Base-by-base conservation (phyloP, 2,329 filamentous ascomycete genomes). In the Calcarisporium arbuscula region DNA sequence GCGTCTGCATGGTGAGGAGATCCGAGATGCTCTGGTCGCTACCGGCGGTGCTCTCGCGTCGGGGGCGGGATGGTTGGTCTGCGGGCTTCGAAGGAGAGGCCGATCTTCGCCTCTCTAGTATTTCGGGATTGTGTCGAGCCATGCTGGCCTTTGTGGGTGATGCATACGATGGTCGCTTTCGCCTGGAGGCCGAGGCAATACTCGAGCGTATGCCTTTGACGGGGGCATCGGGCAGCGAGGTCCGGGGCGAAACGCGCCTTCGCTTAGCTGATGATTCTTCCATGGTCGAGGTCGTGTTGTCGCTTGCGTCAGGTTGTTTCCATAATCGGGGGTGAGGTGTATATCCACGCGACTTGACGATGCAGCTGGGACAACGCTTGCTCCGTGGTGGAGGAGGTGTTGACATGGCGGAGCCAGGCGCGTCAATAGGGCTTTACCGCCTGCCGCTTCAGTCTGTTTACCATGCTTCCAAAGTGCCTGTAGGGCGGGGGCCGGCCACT, bases 101-200 rank as follows among this genome's bases (percentile, higher is more conserved):
- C 36, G 61, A 60, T 47, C 61, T 47, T 49, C 61, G 53, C 43
- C 68, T 63, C 36, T 67, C 60, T 21, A 80, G 56, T 6, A 80
- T 62, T 9, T 77, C 69, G 1, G 78, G 74, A 41, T 82, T 74
- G 30, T 74, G 70, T 43, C 74, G 71, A 38, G 77, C 65, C 11
- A 82, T 57, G 47, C 77, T 84, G 10, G 79, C 68, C 50, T 69
- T 76, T 0, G 79, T 82, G 0, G 81, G 79, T n/a, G 79, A 82
- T 35, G 74, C 74, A 50, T 78, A 83, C 1, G 78, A 82, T 1
- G 73, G 68, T 1, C 68, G 67, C 30, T 49, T 49, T 20, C 48
- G 55, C 38, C n/a, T 46, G 53, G 22, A 50, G 46, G 20, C 34
- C 37, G 25, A n/a, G 40, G 47, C 12, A 25, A 17, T 21, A n/a